Conservation (phyloP, 768 basidiomycete species). For the Ramaria rubella region DNA sequence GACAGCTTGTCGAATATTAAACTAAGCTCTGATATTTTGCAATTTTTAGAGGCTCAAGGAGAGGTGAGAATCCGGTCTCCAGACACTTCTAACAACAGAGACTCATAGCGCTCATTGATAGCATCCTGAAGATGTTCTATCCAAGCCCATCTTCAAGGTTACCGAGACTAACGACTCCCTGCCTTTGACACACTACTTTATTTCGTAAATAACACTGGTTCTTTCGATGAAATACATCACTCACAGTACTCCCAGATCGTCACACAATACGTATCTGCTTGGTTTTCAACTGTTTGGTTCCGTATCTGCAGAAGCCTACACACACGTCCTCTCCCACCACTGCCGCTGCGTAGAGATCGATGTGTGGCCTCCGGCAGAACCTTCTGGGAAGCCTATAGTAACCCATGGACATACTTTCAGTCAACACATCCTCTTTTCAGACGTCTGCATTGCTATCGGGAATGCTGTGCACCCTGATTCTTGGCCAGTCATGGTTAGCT, state of each 20-base stretch:
- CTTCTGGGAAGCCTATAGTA: conserved; percentile 39
- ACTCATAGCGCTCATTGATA: conserved; percentile 10
- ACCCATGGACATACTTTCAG: conserved; percentile 58
- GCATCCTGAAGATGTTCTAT: conserved; percentile 31
- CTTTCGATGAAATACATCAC: not conserved
- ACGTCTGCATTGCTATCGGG: conserved; percentile 48
- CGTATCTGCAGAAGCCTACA: conserved; percentile 47
- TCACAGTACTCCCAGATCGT: conserved; percentile 34
- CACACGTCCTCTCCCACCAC: conserved; percentile 43
- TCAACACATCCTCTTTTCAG: conserved; percentile 42
- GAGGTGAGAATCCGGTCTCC: conserved; percentile 25
- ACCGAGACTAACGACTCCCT: conserved; percentile 34
- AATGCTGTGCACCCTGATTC: conserved; percentile 30
- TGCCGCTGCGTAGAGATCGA: conserved; percentile 63
- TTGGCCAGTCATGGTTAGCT: conserved; percentile 53
- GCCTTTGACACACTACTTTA: conserved; percentile 49
- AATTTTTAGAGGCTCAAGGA: conserved; percentile 27
- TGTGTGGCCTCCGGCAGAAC: conserved; percentile 49
- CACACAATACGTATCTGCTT: conserved; percentile 62
- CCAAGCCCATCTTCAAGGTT: conserved; percentile 28
- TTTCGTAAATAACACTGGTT: conserved; percentile 29
- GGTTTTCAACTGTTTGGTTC: conserved; percentile 50
- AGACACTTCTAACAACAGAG: not conserved
- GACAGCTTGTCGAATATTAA: not conserved
- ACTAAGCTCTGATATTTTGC: conserved; percentile 32